Conservation (phyloP, 2,329 filamentous ascomycete genomes). For the Phialemonium atrogriseum region DNA sequence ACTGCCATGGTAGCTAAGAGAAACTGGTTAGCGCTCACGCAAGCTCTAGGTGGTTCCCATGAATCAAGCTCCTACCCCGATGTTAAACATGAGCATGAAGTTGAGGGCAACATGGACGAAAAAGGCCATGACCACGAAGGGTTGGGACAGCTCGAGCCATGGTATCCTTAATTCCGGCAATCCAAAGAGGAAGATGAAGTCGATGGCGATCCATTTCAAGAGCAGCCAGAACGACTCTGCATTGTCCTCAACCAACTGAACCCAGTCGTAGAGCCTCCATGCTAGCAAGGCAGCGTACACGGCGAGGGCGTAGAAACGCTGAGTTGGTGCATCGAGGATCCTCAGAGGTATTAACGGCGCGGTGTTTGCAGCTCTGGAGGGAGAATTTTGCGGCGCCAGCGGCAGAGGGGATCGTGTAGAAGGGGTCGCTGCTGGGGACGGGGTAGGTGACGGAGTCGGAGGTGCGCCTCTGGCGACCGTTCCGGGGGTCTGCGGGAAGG, state of each 20-base stretch:
- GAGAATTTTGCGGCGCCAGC: slow-evolving; percentile 5
- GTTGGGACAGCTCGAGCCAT: slow-evolving; percentile 87
- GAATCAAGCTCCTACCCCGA: slow-evolving; percentile 49
- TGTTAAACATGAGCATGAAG: slow-evolving; percentile 86
- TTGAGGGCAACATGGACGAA: slow-evolving; percentile 64
- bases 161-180: slow-evolving; percentile 85
- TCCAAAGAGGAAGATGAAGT: slow-evolving; percentile 79
- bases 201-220: slow-evolving; percentile 86
- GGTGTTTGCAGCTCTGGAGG: slow-evolving; percentile 30
- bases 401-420: slow-evolving; percentile 3
- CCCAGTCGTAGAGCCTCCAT: slow-evolving; percentile 85
- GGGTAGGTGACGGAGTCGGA: slow-evolving; percentile 13
- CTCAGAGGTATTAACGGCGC: slow-evolving; percentile 71
- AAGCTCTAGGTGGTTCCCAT: no score
- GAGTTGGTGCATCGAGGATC: slow-evolving; percentile 81
- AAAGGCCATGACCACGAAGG: slow-evolving; percentile 63
- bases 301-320: slow-evolving; percentile 79
- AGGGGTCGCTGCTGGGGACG: slow-evolving; percentile 5
- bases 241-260: slow-evolving; percentile 68
- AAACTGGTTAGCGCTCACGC: slow-evolving; percentile 3
- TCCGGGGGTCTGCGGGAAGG: slow-evolving; percentile 16
- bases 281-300: slow-evolving; percentile 68
- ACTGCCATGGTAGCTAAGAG: slow-evolving; percentile 58
- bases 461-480: slow-evolving; percentile 10
- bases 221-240: slow-evolving; percentile 84